Evolutionary conservation across 1,284 basidiomycete species (phyloP).

Genomic region (Microbotryum silenes-acaulis): DNA sequence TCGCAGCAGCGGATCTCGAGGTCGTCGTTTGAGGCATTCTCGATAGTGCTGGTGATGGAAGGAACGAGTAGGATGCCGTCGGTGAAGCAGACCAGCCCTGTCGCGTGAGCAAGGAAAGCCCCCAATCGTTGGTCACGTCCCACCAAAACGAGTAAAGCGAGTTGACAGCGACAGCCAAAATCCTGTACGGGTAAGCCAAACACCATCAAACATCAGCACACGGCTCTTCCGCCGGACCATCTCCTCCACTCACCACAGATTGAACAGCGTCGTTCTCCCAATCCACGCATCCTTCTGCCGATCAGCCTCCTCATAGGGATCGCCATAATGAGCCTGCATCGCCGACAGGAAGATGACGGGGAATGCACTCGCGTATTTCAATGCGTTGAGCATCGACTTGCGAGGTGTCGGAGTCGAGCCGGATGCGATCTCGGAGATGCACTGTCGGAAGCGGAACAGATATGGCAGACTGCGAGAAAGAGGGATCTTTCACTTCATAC

Average conservation of each 20-base stretch:
- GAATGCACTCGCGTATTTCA: slow-evolving; percentile 95
- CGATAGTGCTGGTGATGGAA: slow-evolving; percentile 9
- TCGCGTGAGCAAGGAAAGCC: slow-evolving; percentile 59
- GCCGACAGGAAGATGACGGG: slow-evolving; percentile 95
- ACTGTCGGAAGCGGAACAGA: slow-evolving; percentile 83
- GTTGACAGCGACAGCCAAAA: slow-evolving; percentile 76
- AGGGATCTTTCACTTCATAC: neutral
- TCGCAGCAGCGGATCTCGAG: neutral
- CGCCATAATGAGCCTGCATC: slow-evolving; percentile 50
- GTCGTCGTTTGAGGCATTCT: neutral
- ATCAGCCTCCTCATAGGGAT: slow-evolving; percentile 28
- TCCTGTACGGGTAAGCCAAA: slow-evolving; percentile 48
- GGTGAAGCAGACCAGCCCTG: slow-evolving; percentile 19
- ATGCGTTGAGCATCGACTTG: slow-evolving; percentile 79
- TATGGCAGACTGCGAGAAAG: slow-evolving; percentile 66
- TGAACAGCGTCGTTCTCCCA: slow-evolving; percentile 67
- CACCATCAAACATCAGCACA: slow-evolving; percentile 15
- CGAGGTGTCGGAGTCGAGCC: slow-evolving; percentile 48
- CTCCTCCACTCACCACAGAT: slow-evolving; percentile 58
- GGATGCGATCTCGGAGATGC: slow-evolving; percentile 72
- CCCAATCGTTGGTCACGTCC: slow-evolving; percentile 99
- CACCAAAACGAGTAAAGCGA: slow-evolving; percentile 97
- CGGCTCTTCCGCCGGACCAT: neutral
- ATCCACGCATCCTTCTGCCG: slow-evolving; percentile 49
- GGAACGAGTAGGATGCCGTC: slow-evolving; percentile 19